A percentile compares a stretch with the other conserved stretches of the same genome.
phyloP scores from a whole-genome alignment of 2,329 filamentous ascomycete species.

The Aspergillus pseudoviridinutans region DNA sequence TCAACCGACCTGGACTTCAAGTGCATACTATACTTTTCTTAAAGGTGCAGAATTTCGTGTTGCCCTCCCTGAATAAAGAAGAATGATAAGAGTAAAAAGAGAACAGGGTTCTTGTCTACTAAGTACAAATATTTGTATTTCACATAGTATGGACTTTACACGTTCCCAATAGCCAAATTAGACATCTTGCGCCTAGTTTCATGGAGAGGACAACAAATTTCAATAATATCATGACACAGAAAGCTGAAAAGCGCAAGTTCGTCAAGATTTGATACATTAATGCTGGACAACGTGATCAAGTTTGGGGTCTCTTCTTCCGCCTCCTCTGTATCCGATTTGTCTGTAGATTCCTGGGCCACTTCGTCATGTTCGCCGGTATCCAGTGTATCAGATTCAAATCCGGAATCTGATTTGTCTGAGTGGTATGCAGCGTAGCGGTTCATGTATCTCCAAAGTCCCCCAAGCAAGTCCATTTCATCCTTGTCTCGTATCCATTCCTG shows the following conservation, averaged over 20 bases:
- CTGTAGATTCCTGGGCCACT: not conserved
- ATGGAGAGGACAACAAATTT: no score
- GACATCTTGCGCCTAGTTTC: no score
- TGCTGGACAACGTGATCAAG: not conserved
- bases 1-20: no score
- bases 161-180: no score
- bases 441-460: not conserved
- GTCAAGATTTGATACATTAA: not conserved
- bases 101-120: no score
- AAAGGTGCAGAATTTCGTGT: no score
- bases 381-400: not conserved
- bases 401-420: not conserved
- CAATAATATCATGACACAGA: not conserved
- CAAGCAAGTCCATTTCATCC: not conserved
- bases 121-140: no score
- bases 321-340: not conserved
- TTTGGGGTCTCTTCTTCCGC: not conserved
- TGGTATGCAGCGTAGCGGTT: not conserved
- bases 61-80: no score
- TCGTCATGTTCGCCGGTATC: no score
- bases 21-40: no score
- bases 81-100: no score
- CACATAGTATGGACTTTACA: no score
- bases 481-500: not conserved
- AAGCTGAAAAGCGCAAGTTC: not conserved